These are phyloP conservation scores for Penicillium egyptiacum DNA, from an alignment of 495 filamentous ascomycete species.

Conservation along the genomic window DNA sequence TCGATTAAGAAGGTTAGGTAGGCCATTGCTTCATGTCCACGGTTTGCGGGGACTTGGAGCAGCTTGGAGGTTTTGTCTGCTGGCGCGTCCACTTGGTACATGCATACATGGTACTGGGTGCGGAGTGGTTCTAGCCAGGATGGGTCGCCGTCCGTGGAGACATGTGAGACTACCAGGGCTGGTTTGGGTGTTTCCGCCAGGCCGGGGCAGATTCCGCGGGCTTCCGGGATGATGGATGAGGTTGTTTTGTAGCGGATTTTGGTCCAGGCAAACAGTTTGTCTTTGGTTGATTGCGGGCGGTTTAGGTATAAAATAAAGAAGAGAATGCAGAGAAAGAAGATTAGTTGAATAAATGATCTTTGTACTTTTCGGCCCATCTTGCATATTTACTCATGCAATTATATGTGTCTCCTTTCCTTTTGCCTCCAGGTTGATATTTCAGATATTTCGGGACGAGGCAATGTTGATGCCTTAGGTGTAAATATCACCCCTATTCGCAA, in stretches of 20 bases:
- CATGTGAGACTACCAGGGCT: conserved; percentile 39
- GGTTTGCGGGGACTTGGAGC: conserved; percentile 61
- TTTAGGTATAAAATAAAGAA: conserved; percentile 37
- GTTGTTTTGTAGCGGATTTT: conserved; percentile 39
- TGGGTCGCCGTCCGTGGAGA: conserved; percentile 36
- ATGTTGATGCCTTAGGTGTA: conserved; percentile 2
- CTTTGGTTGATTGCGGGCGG: conserved; percentile 24
- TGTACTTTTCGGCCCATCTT: conserved; percentile 27
- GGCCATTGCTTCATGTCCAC: conserved; percentile 67
- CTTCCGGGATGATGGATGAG: conserved; percentile 25
- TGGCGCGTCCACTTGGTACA: conserved; percentile 58
- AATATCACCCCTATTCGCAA: neutral
- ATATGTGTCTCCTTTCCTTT: conserved; percentile 1
- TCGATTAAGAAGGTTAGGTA: conserved; percentile 69
- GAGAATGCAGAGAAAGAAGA: conserved; percentile 32
- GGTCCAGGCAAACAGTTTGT: conserved; percentile 38
- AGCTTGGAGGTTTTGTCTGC: conserved; percentile 31
- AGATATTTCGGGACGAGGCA: conserved; percentile 5
- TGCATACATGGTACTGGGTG: conserved; percentile 41
- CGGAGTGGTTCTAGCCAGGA: conserved; percentile 37
- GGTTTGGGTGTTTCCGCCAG: conserved; percentile 36
- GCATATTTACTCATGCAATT: conserved; percentile 7
- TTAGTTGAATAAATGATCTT: conserved; percentile 30
- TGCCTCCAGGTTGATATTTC: neutral
- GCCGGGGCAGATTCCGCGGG: conserved; percentile 36